Base-by-base conservation (phyloP, 75 land plant species). In the Pinus albicaulis region DNA sequence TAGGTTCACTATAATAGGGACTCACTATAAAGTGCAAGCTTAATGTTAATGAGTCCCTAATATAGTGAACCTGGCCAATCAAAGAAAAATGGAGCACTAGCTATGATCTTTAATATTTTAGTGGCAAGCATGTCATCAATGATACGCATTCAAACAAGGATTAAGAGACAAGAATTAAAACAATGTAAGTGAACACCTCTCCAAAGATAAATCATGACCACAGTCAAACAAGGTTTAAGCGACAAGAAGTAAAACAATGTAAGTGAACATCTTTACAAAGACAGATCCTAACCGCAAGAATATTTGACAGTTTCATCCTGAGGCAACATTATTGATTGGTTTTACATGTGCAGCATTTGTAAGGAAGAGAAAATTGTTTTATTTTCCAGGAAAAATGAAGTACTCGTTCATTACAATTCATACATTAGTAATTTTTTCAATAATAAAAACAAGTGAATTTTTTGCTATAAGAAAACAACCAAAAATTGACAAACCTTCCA, bases 401-500 rank as follows among this genome's bases (percentile, higher is more conserved):
- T 68, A 13, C 22, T 19, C 48, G 8, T 38, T 64, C n/a, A 0
- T 19, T 10, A 48, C 10, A 48, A 48, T 48, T 48, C n/a, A 20
- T n/a, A 68, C 23, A 41, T 31, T 14, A 63, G 16, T 2, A 16
- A 23, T 20, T 68, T 41, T 13, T 68, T 41, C 22, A 41, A 38
- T 48, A 68, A 68, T 20, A 10, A 68, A 24, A 2, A 61, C 28
- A 61, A 61, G 34, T 61, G 53, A 48, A 10, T 48, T 48, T 48
- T 48, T 3, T 31, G 10, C 71, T 68, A 7, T 20, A n/a, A 52
- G 7, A 41, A 68, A 68, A 57, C 10, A 55, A 26, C 3, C 48
- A 17, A 15, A 52, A 57, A 71, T 36, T n/a, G 14, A 74, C 80
- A 71, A 52, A 91, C 91, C 93, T 89, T 89, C 91, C 62, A 86